These are phyloP conservation scores for Penicillium coprophilum DNA, from an alignment of 495 filamentous ascomycete species.

Conservation along the genomic window DNA sequence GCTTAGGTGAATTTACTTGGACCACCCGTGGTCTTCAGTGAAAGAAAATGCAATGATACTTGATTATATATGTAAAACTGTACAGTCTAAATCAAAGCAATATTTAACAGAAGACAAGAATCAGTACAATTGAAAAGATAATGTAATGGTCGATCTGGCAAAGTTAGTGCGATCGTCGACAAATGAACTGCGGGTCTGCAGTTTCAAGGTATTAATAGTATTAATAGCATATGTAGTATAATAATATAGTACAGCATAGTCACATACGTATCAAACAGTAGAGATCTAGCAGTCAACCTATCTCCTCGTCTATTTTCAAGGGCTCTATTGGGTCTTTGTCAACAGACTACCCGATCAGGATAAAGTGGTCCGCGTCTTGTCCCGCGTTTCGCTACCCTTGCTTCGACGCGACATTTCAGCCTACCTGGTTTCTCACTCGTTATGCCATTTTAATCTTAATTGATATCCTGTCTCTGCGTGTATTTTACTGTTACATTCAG, in stretches of 20 bases:
- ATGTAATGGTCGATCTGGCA: background rate
- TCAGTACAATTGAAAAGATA: background rate
- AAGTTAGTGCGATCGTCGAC: slow-evolving; percentile 16
- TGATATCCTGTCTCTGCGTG: slow-evolving; percentile 2
- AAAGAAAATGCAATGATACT: background rate
- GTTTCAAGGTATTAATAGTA: slow-evolving; percentile 9
- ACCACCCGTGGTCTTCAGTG: background rate
- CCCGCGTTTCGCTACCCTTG: slow-evolving; percentile 20
- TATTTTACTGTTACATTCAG: background rate
- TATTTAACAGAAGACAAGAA: background rate
- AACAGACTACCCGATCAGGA: slow-evolving; percentile 49
- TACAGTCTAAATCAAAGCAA: background rate
- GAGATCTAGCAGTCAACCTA: background rate
- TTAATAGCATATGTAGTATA: slow-evolving; percentile 4
- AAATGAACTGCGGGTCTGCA: slow-evolving; percentile 17
- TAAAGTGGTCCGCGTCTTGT: slow-evolving; percentile 46
- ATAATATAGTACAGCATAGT: background rate
- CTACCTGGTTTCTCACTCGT: slow-evolving; percentile 4
- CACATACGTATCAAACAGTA: background rate
- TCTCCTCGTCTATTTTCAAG: background rate
- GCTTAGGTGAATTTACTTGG: background rate
- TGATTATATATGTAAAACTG: too few species aligned
- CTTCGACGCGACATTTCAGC: slow-evolving; percentile 12
- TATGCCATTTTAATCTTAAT: slow-evolving; percentile 12
- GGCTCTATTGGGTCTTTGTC: slow-evolving; percentile 13